Percentiles rank a stretch among this genome's conserved stretches.
These are phyloP conservation scores for Neoascochyta sp. DNA, from an alignment of 2,329 filamentous ascomycete genomes.

Conservation along the genomic window DNA sequence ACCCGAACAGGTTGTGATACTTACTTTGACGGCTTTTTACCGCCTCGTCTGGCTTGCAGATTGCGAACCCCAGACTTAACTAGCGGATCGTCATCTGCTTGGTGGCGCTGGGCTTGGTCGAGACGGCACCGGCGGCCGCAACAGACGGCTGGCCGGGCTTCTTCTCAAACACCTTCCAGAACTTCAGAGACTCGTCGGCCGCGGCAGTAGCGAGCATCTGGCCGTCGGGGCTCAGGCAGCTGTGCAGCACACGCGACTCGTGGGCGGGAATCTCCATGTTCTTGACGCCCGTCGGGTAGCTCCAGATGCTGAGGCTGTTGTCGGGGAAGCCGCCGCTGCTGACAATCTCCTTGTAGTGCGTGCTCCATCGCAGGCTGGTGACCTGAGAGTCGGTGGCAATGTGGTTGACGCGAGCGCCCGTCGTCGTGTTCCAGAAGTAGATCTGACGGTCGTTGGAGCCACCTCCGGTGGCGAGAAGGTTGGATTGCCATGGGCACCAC, in stretches of 20 bases:
- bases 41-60: neutral
- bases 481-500: constrained; percentile 99
- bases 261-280: constrained; percentile 98
- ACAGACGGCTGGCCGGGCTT: constrained; percentile 72
- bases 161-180: constrained; percentile 99
- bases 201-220: constrained; percentile 96
- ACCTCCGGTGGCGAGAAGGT: constrained; percentile 92
- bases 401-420: constrained; percentile 95
- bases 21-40: constrained; percentile 20
- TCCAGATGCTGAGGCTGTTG: constrained; percentile 98
- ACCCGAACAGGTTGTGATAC: constrained; percentile 41
- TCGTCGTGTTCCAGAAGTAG: constrained; percentile 99
- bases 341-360: constrained; percentile 95
- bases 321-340: constrained; percentile 98
- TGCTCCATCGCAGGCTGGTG: constrained; percentile 93
- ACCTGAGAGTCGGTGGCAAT: constrained; percentile 98
- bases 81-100: constrained; percentile 83
- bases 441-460: constrained; percentile 97
- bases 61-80: constrained; percentile 18
- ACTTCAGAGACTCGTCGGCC: constrained; percentile 95
- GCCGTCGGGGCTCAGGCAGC: constrained; percentile 92
- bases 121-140: constrained; percentile 63
- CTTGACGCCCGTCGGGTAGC: constrained; percentile 93
- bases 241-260: constrained; percentile 94
- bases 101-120: constrained; percentile 74